A percentile compares a stretch with the other conserved stretches of the same genome.
These are phyloP conservation scores for Bimuria novae-zelandiae DNA, from an alignment of 2,329 filamentous ascomycete species.

Conservation along the genomic window DNA sequence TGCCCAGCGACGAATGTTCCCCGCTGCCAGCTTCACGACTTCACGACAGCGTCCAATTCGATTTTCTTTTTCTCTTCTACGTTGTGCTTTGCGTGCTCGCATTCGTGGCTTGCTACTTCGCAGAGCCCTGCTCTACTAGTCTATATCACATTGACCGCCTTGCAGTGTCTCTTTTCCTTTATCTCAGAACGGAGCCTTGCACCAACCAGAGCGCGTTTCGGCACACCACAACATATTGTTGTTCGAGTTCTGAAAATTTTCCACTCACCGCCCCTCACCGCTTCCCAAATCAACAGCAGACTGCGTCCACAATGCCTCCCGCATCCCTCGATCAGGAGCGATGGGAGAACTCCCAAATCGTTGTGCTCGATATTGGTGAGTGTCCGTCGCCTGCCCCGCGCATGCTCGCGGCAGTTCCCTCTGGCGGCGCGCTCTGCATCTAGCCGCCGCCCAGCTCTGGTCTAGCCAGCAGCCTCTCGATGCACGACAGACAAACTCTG, in stretches of 20 bases:
- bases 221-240: conserved; percentile 25
- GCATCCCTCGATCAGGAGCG: conserved; percentile 33
- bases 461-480: conserved; percentile 25
- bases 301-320: conserved; percentile 31
- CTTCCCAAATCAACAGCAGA: conserved; percentile 27
- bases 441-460: conserved; percentile 15
- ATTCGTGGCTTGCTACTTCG: conserved; percentile 14
- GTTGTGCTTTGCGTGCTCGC: not conserved
- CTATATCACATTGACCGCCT: conserved; percentile 31
- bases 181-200: conserved; percentile 13
- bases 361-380: conserved; percentile 65
- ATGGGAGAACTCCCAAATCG: conserved; percentile 49
- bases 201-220: conserved; percentile 35
- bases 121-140: conserved; percentile 17
- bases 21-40: not conserved
- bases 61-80: conserved; percentile 1
- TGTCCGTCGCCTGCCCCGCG: conserved; percentile 23
- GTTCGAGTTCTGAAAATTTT: conserved; percentile 27
- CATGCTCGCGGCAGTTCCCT: conserved; percentile 20
- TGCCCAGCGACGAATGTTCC: not conserved
- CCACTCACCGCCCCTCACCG: conserved; percentile 41
- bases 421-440: conserved; percentile 3
- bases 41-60: not conserved
- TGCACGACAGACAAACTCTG: conserved; percentile 18
- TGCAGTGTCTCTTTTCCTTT: conserved; percentile 18